Base-by-base conservation (phyloP, 768 basidiomycete species). In the Clavaria fumosa region DNA sequence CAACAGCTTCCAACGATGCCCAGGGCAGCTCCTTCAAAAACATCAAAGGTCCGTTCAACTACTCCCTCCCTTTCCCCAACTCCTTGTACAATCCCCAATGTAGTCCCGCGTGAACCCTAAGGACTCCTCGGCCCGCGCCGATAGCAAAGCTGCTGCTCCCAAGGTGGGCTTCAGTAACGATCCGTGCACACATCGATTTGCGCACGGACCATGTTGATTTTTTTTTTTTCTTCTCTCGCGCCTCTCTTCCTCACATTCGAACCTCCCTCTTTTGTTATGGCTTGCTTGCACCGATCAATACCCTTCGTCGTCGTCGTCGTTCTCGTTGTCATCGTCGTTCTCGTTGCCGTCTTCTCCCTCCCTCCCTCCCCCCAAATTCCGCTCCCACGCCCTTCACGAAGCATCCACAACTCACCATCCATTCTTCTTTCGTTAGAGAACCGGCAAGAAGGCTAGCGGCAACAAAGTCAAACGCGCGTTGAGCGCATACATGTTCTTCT, bases 401-500 rank as follows among this genome's bases (percentile, higher is more conserved):
- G 44, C 23, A 10, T 22, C 23, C 18, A 5, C 27, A 39, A 11
- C 17, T 39, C 34, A 31, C 39, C 31, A 19, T 35, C 17, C 7
- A 33, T 34, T 38, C 38, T 37, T 26, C 43, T 33, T 34, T 37
- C 53, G 80, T 78, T 75, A 80, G 62, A 82, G 78, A 63, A 78
- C 77, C 53, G 74, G 72, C 37, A 74, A 75, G 50, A 81, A 81
- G 61, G 65, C 69, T 17, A 78, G 88, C 56, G 73, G 72, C 43
- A 80, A 81, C 58, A 74, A 78, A 31, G 89, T 88, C 43, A 95
- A 96, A 65, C 76, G 90, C 38, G 82, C 86, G 0, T 69, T 95
- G 32, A 95, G 90, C 21, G 89, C 93, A 27, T 97, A 95, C 66
- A 95, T 97, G 93, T 90, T 90, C 80, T 97, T 96, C 70, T 78